phyloP scores from a whole-genome alignment of 2,329 filamentous ascomycete genomes.

The Xylariaceae sp. region DNA sequence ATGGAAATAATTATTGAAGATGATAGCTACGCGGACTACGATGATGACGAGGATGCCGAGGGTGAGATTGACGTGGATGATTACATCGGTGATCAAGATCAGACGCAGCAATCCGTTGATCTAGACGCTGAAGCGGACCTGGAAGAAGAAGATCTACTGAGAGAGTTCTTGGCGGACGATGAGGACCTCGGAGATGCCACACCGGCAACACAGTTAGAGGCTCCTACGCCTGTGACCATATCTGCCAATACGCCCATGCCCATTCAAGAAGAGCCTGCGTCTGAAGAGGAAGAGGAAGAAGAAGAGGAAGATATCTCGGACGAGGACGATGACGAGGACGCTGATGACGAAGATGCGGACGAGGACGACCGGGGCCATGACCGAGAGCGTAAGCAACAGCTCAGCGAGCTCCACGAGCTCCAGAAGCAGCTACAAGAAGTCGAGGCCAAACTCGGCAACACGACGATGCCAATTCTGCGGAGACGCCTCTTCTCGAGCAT shows the following conservation, averaged over 20 bases:
- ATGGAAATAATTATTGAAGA: constrained; percentile 61
- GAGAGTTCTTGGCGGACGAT: constrained; percentile 14
- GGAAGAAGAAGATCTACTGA: constrained; percentile 37
- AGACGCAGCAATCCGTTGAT: constrained; percentile 36
- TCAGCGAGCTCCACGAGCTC: constrained; percentile 44
- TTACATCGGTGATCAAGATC: constrained; percentile 27
- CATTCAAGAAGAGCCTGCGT: constrained; percentile 40
- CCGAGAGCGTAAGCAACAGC: constrained; percentile 51
- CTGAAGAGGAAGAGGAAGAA: constrained; percentile 37
- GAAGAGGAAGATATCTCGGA: constrained; percentile 42
- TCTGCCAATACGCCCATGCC: constrained; percentile 42
- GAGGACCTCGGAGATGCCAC: constrained; percentile 35
- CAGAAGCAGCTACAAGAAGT: constrained; percentile 40
- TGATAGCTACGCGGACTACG: constrained; percentile 39
- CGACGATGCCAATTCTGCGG: constrained; percentile 44
- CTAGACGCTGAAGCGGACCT: constrained; percentile 31
- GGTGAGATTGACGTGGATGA: constrained; percentile 54
- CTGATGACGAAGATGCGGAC: constrained; percentile 43
- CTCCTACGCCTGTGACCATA: constrained; percentile 41
- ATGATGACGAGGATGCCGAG: constrained; percentile 43
- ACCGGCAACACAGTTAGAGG: constrained; percentile 39
- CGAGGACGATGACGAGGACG: constrained; percentile 48
- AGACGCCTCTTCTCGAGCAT: constrained; percentile 47
- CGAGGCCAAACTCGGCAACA: constrained; percentile 40
- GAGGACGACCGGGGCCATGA: constrained; percentile 49